phyloP scores from a whole-genome alignment of 441 rosid species.

The Erysimum pusillum region DNA sequence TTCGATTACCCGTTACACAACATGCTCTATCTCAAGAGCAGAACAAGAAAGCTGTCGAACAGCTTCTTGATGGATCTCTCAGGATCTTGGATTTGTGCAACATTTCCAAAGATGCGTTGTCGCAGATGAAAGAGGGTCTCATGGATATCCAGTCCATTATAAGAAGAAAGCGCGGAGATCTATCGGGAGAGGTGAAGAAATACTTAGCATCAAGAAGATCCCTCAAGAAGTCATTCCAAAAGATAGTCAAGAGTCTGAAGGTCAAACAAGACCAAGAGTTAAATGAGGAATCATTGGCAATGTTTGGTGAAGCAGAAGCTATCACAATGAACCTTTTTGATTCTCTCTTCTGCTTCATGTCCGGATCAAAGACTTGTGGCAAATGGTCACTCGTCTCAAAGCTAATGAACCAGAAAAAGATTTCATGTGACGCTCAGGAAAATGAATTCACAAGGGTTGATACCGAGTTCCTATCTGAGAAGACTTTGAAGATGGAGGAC shows the following conservation, averaged over 20 bases:
- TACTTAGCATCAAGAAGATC: slow-evolving; percentile 42
- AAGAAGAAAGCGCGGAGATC: slow-evolving; percentile 47
- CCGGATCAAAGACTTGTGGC: slow-evolving; percentile 36
- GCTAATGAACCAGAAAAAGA: slow-evolving; percentile 44
- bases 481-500: slow-evolving; percentile 22
- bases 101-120: slow-evolving; percentile 36
- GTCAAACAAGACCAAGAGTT: slow-evolving; percentile 12
- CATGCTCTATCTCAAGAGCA: slow-evolving; percentile 36
- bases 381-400: slow-evolving; percentile 54
- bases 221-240: slow-evolving; percentile 40
- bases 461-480: slow-evolving; percentile 2
- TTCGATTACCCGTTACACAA: slow-evolving; percentile 45
- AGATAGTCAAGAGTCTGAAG: slow-evolving; percentile 33
- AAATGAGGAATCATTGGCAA: slow-evolving; percentile 3
- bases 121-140: slow-evolving; percentile 45
- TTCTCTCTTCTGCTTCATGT: slow-evolving; percentile 49
- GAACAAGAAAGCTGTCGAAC: slow-evolving; percentile 30
- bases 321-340: slow-evolving; percentile 45
- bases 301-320: slow-evolving; percentile 47
- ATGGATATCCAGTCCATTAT: slow-evolving; percentile 41
- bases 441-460: slow-evolving; percentile 32
- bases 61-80: slow-evolving; percentile 57
- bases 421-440: slow-evolving; percentile 35
- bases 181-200: slow-evolving; percentile 27
- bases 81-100: slow-evolving; percentile 43